Percentiles rank a stretch among this genome's conserved stretches.
These are phyloP conservation scores for Beauveria sp. DNA, from an alignment of 2,329 filamentous ascomycete species.

Conservation along the genomic window DNA sequence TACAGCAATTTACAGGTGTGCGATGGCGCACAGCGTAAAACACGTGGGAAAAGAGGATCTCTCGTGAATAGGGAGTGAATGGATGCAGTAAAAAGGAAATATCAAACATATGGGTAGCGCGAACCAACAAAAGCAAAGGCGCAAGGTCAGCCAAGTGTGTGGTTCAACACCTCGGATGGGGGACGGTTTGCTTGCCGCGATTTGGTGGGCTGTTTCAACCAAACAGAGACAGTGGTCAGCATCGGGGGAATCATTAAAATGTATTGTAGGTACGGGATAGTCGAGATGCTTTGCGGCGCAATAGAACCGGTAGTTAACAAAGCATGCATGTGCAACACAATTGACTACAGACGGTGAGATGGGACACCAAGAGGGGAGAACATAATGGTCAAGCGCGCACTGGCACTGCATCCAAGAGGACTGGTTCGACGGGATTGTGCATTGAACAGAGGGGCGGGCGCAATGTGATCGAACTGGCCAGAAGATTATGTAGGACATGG, in stretches of 20 bases:
- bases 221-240: neutral
- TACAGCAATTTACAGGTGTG: neutral
- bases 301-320: neutral
- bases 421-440: neutral
- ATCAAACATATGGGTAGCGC: neutral
- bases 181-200: neutral
- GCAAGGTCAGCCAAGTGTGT: neutral
- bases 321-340: neutral
- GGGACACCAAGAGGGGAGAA: neutral
- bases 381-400: neutral
- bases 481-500: neutral
- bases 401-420: neutral
- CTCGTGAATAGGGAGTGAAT: neutral
- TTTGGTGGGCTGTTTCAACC: neutral
- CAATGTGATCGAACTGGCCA: neutral
- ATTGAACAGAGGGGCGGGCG: neutral
- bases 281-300: neutral
- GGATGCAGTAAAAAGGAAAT: slow-evolving; percentile 2
- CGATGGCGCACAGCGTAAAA: neutral
- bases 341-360: neutral
- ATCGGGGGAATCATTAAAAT: no score
- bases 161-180: neutral
- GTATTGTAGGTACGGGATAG: neutral
- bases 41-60: slow-evolving; percentile 8
- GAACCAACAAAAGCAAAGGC: neutral